These are phyloP conservation scores for Rhizoctonia solani DNA, from an alignment of 1,284 basidiomycete genomes.

Conservation along the genomic window DNA sequence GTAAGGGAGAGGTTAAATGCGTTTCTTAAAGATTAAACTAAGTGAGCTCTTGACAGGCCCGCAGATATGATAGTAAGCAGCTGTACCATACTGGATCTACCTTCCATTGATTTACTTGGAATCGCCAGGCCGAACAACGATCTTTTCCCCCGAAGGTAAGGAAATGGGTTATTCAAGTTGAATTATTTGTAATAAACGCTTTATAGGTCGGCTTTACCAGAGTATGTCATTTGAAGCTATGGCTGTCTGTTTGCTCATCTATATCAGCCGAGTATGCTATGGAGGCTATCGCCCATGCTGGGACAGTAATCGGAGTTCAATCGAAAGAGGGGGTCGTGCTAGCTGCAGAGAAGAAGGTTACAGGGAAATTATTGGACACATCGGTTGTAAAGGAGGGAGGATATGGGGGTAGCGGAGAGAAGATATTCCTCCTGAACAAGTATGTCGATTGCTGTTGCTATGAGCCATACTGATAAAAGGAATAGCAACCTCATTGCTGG, in stretches of 20 bases:
- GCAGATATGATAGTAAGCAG: slow-evolving; percentile 39
- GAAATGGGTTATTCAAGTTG: slow-evolving; percentile 33
- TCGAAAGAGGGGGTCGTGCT: slow-evolving; percentile 95
- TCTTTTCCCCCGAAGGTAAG: slow-evolving; percentile 93
- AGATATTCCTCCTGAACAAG: slow-evolving; percentile 92
- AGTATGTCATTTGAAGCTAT: slow-evolving; percentile 56
- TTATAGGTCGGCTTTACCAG: slow-evolving; percentile 83
- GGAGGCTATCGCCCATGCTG: slow-evolving; percentile 98
- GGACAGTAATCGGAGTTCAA: slow-evolving; percentile 92
- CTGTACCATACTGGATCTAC: neutral
- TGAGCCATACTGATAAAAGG: slow-evolving; percentile 11
- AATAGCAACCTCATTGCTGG: slow-evolving; percentile 91
- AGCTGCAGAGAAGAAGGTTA: slow-evolving; percentile 99
- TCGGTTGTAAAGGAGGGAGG: slow-evolving; percentile 83
- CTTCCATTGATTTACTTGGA: slow-evolving; percentile 35
- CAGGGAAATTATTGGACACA: slow-evolving; percentile 93
- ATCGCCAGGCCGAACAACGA: slow-evolving; percentile 80
- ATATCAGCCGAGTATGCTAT: slow-evolving; percentile 93
- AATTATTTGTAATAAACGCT: slow-evolving; percentile 34
- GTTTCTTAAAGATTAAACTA: neutral
- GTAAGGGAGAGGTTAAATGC: neutral
- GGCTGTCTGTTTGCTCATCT: neutral
- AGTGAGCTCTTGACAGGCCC: slow-evolving; percentile 29
- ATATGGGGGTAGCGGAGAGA: slow-evolving; percentile 94
- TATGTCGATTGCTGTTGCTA: slow-evolving; percentile 42